Conservation (phyloP, 2,329 filamentous ascomycete genomes). For the Nothophaeocryptopus gaeumannii region DNA sequence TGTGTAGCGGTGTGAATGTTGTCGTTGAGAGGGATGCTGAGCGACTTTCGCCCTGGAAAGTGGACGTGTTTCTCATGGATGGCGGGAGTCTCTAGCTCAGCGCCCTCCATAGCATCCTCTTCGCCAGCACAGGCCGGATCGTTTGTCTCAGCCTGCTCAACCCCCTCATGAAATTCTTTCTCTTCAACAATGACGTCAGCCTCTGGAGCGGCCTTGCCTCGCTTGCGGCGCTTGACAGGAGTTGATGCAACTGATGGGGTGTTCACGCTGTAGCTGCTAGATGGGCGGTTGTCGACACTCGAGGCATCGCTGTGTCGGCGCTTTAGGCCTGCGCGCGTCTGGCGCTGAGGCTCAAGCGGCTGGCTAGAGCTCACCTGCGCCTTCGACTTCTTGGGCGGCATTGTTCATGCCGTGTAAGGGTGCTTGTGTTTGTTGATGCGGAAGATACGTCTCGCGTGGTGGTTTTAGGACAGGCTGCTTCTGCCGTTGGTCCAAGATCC, state of each 20-base stretch:
- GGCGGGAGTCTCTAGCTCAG: constrained; percentile 17
- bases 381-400: constrained; percentile 29
- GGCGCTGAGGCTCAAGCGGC: constrained; percentile 17
- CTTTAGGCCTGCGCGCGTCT: constrained; percentile 26
- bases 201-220: constrained; percentile 22
- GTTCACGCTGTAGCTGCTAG: constrained; percentile 22
- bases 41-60: constrained; percentile 25
- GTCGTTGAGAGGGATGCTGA: constrained; percentile 12
- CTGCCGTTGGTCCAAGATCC: too few species aligned
- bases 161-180: constrained; percentile 14
- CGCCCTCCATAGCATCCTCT: constrained; percentile 14
- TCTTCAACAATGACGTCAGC: constrained; percentile 29
- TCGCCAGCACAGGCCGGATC: constrained; percentile 9
- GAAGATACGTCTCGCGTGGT: too few species aligned
- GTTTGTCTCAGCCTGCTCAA: neutral
- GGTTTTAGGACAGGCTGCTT: too few species aligned
- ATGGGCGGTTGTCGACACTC: constrained; percentile 24
- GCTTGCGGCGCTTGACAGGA: constrained; percentile 28
- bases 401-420: constrained; percentile 1
- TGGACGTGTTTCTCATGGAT: constrained; percentile 29
- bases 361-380: constrained; percentile 13
- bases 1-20: constrained; percentile 30
- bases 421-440: too few species aligned
- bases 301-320: constrained; percentile 30
- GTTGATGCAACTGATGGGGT: constrained; percentile 13